phyloP scores from a whole-genome alignment of 2,329 filamentous ascomycete species.

The Chrysoporthe cubensis region DNA sequence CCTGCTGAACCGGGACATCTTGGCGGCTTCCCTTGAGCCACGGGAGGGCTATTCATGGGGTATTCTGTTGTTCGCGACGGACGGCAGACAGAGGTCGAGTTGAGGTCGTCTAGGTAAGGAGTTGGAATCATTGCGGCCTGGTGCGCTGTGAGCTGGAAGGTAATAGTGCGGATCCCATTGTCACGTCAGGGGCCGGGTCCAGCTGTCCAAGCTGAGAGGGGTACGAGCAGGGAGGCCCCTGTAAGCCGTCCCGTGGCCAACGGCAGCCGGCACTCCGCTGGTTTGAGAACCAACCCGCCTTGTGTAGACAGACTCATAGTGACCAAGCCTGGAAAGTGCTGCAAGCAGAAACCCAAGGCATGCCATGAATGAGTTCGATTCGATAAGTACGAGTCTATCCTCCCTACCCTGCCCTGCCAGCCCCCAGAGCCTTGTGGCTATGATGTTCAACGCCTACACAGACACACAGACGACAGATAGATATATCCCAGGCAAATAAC shows the following conservation, averaged over 20 bases:
- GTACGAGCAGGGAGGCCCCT: background rate
- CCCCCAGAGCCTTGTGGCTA: background rate
- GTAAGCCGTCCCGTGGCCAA: background rate
- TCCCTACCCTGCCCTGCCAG: background rate
- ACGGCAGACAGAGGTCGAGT: background rate
- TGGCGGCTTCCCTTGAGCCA: conserved; percentile 19
- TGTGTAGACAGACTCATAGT: too few relatives aligned
- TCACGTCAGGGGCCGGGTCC: conserved; percentile 6
- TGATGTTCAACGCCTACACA: background rate
- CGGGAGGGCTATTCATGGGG: background rate
- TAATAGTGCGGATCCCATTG: background rate
- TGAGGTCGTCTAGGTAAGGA: background rate
- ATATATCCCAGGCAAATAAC: background rate
- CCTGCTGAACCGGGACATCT: conserved; percentile 51
- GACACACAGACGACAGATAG: background rate
- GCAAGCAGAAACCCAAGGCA: background rate
- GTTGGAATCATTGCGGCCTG: background rate
- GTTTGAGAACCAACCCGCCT: too few relatives aligned
- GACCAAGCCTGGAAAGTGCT: background rate
- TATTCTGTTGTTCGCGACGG: background rate
- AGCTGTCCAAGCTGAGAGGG: background rate
- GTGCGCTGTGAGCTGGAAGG: background rate
- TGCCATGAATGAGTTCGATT: background rate
- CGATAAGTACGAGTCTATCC: background rate
- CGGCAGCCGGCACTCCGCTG: too few relatives aligned